Evolutionary conservation across 257 asterid species (phyloP), one percentile per base, ranked within the genome.

Genomic region (Solanum verrucosum): DNA sequence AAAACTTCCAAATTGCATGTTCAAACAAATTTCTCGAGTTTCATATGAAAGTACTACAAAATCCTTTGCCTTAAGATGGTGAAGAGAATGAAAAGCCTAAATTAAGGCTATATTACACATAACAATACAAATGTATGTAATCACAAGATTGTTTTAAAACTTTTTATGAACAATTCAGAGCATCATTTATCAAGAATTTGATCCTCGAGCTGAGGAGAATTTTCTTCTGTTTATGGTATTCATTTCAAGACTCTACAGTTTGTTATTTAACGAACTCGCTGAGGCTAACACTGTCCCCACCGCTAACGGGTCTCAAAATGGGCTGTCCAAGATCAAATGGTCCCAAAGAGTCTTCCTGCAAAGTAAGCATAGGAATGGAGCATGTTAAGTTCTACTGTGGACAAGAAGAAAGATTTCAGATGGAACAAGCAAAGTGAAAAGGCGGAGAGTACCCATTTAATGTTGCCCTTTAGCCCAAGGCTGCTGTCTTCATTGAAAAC

Each of bases 321-420:
- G 91, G 82, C 60, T 73, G 87, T 60, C 87, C 89, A 29, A 88
- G 88, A 87, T 89, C 88, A 70, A 89, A 91, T 59, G 90, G 89
- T 87, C 89, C 89, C 49, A 40, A 7, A 83, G 88, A 88, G 52
- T 94, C 92, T 88, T 89, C 91, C 94, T 93, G 89, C 91, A 88
- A 84, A 21, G 89, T 90, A 88, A 84, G 20, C 44, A 90, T 71
- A 59, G 40, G 56, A 37, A 42, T 59, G 83, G 75, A 75, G 29
- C 52, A 87, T 9, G 60, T 87, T 56, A 63, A 85, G 20, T 42
- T 42, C 31, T 65, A 25, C 33, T 23, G 38, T 16, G 79, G 37
- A 82, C 67, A 84, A 13, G 63, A 21, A 59, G 56, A 31, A 86
- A 25, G 71, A 77, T 29, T 81, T 65, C 67, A 56, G 82, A 37